Evolutionary conservation across 2,329 filamentous ascomycete genomes (phyloP), one percentile per base, ranked within the genome.

Genomic region (Neobulgaria alba): DNA sequence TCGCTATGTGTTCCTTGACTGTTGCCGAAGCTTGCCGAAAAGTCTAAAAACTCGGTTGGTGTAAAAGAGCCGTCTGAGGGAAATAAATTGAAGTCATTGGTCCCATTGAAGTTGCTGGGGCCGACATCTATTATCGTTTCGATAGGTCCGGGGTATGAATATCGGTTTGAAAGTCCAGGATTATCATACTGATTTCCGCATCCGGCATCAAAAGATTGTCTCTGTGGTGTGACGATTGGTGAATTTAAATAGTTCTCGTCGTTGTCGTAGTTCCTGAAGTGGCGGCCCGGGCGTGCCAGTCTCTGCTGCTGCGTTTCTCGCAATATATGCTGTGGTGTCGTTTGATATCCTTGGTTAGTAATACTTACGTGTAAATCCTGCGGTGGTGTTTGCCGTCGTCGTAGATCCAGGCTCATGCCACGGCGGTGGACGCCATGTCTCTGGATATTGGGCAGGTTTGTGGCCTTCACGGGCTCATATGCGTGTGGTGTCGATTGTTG

Each of bases 271-370:
- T 48, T 46, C 12, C 42, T 31, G 42, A 52, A 57, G 29, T 55
- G 49, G 44, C 55, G 72, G 75, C 82, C 81, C 77, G 82, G 82
- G 78, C 84, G 79, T 76, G 77, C 76, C 75, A 79, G 75, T 75
- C 77, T 78, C 72, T 88, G 85, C 80, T 85, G 79, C 77, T 90
- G 86, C 79, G 82, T 75, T 85, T 85, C 84, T 82, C 82, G 83
- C 80, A 87, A 75, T 68, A 78, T 73, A 75, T 87, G 82, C 76
- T 89, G 84, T 75, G 69, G 68, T 59, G 55, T 59, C 66, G 68
- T 66, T 56, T 57, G 53, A 54, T 58, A 61, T 73, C 69, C 70
- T 71, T 63, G 58, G 70, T 74, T 73, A 73, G 70, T 73, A 63
- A 62, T 71, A 68, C 67, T 72, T 70, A 71, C 66, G 58, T 44